Base-by-base conservation (phyloP, 1,284 basidiomycete species). In the Microbotryum violaceum region DNA sequence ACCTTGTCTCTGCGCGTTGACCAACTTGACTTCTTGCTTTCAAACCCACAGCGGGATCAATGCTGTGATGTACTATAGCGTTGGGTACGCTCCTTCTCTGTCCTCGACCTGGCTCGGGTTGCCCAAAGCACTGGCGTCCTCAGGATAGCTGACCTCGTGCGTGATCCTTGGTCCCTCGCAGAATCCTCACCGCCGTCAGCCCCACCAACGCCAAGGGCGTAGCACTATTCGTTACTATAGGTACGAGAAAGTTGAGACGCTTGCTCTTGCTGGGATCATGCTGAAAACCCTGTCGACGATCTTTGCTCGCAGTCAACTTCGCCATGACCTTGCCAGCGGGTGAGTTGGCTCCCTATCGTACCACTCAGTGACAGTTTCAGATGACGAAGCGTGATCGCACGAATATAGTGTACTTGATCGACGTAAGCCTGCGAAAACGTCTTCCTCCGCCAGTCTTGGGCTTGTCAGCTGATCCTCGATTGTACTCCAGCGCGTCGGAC, bases 241-340 rank as follows among this genome's bases (percentile, higher is more conserved):
- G 48, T 52, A 42, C 37, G 29, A 18, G 63, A 46, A 2, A 44
- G 42, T 7, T 27, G 51, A 23, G 45, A 31, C 58, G 6, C 25
- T 57, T 4, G 50, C 54, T 45, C 48, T 53, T 14, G 47, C 23
- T 23, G 47, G 46, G 7, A 46, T 57, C 23, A 29, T 70, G 27
- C 71, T 74, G 71, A 67, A 61, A 18, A 47, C n/a, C 31, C n/a
- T 33, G 16, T 62, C 57, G 27, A 59, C 61, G 23, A 56, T 25
- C 33, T 16, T 52, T 60, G 23, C 27, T 60, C 10, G 52, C 57
- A 57, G 65, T 71, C 48, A 71, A 72, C 57, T 55, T 70, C 33
- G 21, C 71, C 48, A 67, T 67, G 67, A 77, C 77, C 6, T 75
- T 78, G 55, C 75, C 76, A 6, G 72, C 76, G n/a, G 37, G 37